Evolutionary conservation across 1,284 basidiomycete genomes (phyloP).

Genomic region (Vanrija sp.): DNA sequence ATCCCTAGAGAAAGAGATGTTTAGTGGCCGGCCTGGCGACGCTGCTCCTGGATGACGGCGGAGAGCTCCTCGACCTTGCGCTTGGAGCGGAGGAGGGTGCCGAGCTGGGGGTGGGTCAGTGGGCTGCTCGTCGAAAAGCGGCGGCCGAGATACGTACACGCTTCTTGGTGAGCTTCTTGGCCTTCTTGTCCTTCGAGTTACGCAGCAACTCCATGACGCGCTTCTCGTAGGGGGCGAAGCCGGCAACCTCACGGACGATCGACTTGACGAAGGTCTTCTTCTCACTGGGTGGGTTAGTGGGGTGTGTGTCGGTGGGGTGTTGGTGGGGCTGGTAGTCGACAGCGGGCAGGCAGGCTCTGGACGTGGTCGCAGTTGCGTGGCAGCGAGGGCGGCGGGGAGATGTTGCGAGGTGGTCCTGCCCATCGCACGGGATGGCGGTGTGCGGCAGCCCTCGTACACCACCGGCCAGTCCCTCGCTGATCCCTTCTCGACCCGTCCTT

Average conservation of each 20-base stretch:
- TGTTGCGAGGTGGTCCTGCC: too few relatives aligned
- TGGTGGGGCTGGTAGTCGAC: not conserved
- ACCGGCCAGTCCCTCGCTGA: not conserved
- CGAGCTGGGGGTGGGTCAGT: slow-evolving; percentile 59
- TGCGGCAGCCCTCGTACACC: too few relatives aligned
- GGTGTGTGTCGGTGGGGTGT: not conserved
- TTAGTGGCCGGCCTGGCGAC: slow-evolving; percentile 51
- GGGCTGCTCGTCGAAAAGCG: too few relatives aligned
- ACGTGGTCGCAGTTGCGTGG: too few relatives aligned
- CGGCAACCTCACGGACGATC: slow-evolving; percentile 89
- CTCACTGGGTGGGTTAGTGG: slow-evolving; percentile 32
- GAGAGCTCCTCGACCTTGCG: slow-evolving; percentile 94
- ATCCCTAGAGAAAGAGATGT: slow-evolving; percentile 6
- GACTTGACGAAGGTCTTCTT: slow-evolving; percentile 89
- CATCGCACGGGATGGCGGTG: too few relatives aligned
- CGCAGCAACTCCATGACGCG: slow-evolving; percentile 98
- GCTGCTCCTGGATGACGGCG: slow-evolving; percentile 70
- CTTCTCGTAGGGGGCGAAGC: slow-evolving; percentile 98
- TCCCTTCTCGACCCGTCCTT: not conserved
- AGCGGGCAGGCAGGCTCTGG: not conserved
- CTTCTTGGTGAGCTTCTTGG: slow-evolving; percentile 96
- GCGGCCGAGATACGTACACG: slow-evolving; percentile 61
- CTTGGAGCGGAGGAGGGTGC: slow-evolving; percentile 92
- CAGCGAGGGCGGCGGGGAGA: too few relatives aligned
- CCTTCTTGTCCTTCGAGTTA: slow-evolving; percentile 99